Conservation (phyloP, 345 rosid species). For the Pugionium cornutum region DNA sequence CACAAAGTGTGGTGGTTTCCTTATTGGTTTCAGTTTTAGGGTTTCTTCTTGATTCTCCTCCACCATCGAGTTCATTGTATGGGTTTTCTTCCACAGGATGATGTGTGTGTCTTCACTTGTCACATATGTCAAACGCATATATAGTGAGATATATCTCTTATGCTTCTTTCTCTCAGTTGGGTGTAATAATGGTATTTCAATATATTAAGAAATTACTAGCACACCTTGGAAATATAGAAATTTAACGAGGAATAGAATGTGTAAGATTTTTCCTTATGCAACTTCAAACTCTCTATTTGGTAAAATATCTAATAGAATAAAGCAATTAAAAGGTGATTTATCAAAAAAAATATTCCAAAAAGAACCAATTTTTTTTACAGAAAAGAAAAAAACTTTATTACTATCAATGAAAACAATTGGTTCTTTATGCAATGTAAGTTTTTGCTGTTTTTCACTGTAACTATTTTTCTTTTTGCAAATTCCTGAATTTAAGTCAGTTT, state of each 20-base stretch:
- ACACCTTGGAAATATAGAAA: not conserved
- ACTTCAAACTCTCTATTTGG: not conserved
- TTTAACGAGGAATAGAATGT: not conserved
- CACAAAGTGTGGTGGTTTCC: conserved; percentile 59
- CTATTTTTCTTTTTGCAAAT: not conserved
- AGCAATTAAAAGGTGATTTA: conserved; percentile 4
- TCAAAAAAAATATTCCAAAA: conserved; percentile 18
- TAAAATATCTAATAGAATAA: conserved; percentile 19
- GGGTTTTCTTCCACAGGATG: conserved; percentile 1
- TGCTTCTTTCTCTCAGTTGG: conserved; percentile 14
- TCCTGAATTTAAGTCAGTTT: not conserved
- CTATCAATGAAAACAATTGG: not conserved
- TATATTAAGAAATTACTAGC: not conserved
- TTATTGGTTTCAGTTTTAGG: conserved; percentile 8
- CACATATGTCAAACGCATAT: conserved; percentile 32
- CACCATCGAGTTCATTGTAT: conserved; percentile 37
- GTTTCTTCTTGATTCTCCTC: conserved; percentile 40
- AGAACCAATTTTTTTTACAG: not conserved
- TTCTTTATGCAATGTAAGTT: conserved; percentile 2
- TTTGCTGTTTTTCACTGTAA: not conserved
- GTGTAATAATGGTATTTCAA: not conserved
- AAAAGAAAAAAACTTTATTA: conserved; percentile 14
- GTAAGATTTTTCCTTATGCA: not conserved
- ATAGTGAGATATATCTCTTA: conserved; percentile 24
- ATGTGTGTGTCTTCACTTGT: not conserved